phyloP scores from a whole-genome alignment of 2,329 filamentous ascomycete genomes.

The Xylaria multiplex region DNA sequence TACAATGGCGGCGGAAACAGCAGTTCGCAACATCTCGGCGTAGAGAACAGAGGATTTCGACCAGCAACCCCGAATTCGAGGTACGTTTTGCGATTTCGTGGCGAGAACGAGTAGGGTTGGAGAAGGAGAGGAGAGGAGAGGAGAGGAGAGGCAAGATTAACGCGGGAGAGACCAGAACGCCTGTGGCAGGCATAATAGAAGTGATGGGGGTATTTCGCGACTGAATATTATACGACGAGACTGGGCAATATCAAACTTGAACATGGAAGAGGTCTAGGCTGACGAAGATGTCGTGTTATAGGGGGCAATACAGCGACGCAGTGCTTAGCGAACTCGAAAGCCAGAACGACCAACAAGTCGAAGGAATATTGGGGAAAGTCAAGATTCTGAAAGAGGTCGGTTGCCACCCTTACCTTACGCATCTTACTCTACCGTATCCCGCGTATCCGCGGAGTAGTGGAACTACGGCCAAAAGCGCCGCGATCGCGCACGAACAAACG shows the following conservation, averaged over 20 bases:
- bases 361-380: conserved; percentile 91
- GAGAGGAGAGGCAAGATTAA: not conserved
- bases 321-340: conserved; percentile 93
- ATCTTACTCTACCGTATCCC: not conserved
- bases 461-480: conserved; percentile 28
- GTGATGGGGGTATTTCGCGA: not conserved
- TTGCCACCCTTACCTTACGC: conserved; percentile 45
- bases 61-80: conserved; percentile 77
- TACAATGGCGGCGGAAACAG: conserved; percentile 53
- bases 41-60: conserved; percentile 60
- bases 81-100: conserved; percentile 51
- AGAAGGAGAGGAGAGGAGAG: not conserved
- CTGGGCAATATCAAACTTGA: not conserved
- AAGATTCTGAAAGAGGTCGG: conserved; percentile 87
- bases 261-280: conserved; percentile 10
- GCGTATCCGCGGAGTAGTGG: not conserved
- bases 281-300: conserved; percentile 48
- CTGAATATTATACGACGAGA: not conserved
- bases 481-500: conserved; percentile 11
- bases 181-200: not conserved
- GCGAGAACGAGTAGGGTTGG: not conserved
- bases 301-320: conserved; percentile 91
- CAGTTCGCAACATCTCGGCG: conserved; percentile 43
- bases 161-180: not conserved
- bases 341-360: conserved; percentile 91